These are phyloP conservation scores for Agarophyton chilense DNA, from an alignment of 23 red algal genomes.

Conservation along the genomic window DNA sequence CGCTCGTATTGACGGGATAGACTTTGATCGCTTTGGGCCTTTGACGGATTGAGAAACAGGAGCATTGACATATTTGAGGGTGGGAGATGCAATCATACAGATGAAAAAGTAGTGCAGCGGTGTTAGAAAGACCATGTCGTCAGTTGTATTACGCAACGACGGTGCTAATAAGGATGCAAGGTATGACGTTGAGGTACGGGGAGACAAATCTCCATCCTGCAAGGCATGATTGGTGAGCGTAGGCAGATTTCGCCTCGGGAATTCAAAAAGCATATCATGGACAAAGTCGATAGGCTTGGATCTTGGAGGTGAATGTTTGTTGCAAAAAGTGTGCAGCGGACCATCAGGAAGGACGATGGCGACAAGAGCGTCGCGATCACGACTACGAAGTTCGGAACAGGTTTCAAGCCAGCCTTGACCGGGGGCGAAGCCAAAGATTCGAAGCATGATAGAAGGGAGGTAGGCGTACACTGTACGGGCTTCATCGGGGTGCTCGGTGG, in stretches of 20 bases:
- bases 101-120: constrained; percentile 58
- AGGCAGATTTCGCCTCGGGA: constrained; percentile 34
- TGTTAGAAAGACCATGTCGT: constrained; percentile 31
- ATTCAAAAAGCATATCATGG: constrained; percentile 57
- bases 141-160: neutral
- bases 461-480: constrained; percentile 38
- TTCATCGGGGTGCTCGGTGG: constrained; percentile 25
- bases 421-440: constrained; percentile 51
- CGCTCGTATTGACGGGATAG: constrained; percentile 51
- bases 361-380: constrained; percentile 44
- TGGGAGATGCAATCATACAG: constrained; percentile 57
- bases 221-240: constrained; percentile 16
- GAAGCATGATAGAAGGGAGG: constrained; percentile 43
- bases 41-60: neutral
- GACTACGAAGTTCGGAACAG: constrained; percentile 14
- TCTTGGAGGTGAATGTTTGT: neutral
- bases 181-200: neutral
- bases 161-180: constrained; percentile 25
- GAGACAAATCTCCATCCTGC: neutral
- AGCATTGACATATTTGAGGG: constrained; percentile 44
- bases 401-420: constrained; percentile 61
- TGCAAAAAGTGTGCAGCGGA: constrained; percentile 56
- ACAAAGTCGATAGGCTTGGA: neutral
- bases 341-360: constrained; percentile 41
- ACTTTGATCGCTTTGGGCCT: constrained; percentile 24